Conservation (phyloP, 768 basidiomycete genomes). For the Porphyrellus cyaneotinctus region DNA sequence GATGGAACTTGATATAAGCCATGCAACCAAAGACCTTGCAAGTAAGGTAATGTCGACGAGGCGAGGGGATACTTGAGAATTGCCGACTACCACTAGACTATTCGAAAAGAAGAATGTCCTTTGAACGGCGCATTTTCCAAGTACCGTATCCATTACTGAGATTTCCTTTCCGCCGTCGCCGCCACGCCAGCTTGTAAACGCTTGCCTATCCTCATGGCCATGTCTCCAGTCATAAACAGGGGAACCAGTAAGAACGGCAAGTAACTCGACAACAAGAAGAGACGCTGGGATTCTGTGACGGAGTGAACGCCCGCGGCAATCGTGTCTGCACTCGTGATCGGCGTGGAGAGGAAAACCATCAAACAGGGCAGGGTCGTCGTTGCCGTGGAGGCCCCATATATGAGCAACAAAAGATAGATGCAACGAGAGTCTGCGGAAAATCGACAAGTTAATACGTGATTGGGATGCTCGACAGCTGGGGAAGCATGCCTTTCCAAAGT, state of each 20-base stretch:
- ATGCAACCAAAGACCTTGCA: too few relatives aligned
- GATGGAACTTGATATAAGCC: too few relatives aligned
- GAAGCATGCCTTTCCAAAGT: constrained; percentile 48
- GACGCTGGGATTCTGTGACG: constrained; percentile 48
- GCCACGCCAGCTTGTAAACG: constrained; percentile 30
- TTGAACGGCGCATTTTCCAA: too few relatives aligned
- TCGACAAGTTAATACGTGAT: background rate
- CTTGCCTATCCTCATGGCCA: constrained; percentile 43
- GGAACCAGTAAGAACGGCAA: constrained; percentile 75
- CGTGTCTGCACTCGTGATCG: constrained; percentile 36
- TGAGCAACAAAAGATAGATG: constrained; percentile 60
- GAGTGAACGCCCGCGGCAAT: constrained; percentile 32
- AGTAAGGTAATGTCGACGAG: too few relatives aligned
- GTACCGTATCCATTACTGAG: constrained; percentile 3
- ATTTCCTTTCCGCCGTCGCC: constrained; percentile 12
- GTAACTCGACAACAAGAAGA: constrained; percentile 62
- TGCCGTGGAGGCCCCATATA: constrained; percentile 74
- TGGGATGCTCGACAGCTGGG: background rate
- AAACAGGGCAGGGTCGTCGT: constrained; percentile 79
- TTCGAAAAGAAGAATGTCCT: too few relatives aligned
- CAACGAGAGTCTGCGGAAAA: constrained; percentile 40
- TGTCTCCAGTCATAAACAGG: constrained; percentile 68
- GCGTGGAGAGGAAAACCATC: constrained; percentile 51
- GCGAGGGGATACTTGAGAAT: too few relatives aligned
- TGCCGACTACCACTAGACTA: too few relatives aligned